Evolutionary conservation across 139 green algal genomes (phyloP).

Genomic region (Astrephomene gubernaculifera): DNA sequence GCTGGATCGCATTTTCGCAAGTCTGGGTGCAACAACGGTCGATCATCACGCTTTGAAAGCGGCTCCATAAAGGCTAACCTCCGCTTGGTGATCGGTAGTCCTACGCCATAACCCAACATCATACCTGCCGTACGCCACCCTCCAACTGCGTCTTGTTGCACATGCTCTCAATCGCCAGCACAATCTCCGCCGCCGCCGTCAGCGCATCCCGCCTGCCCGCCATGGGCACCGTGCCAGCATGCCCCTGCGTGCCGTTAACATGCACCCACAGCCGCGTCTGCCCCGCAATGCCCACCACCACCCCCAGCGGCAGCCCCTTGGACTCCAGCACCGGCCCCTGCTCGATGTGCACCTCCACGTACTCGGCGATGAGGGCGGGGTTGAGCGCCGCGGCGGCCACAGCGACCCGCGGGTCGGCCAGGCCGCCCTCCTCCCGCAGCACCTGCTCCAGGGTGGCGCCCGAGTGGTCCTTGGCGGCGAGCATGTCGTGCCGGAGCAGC

Average conservation of each 20-base stretch:
- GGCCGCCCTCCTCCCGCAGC: conserved; percentile 34
- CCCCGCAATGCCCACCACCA: conserved; percentile 89
- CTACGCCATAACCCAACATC: too few relatives aligned
- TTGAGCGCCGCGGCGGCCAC: conserved; percentile 28
- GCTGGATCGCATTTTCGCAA: too few relatives aligned
- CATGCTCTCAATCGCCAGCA: conserved; percentile 74
- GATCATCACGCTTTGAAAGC: too few relatives aligned
- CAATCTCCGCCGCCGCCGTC: conserved; percentile 75
- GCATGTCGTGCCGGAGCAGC: conserved; percentile 67
- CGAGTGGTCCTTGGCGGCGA: conserved; percentile 61
- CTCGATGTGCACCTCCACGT: conserved; percentile 97
- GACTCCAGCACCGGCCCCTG: conserved; percentile 91
- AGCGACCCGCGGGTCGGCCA: conserved; percentile 17
- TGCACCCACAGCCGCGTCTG: conserved; percentile 80
- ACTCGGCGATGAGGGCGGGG: conserved; percentile 56
- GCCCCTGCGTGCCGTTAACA: conserved; percentile 82
- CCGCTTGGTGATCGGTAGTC: too few relatives aligned
- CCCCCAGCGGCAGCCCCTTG: conserved; percentile 67
- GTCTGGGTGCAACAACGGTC: too few relatives aligned
- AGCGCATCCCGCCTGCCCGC: conserved; percentile 77
- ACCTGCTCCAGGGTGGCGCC: conserved; percentile 69
- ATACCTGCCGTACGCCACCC: conserved; percentile 17
- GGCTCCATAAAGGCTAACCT: too few relatives aligned
- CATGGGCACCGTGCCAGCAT: conserved; percentile 96
- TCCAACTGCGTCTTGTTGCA: conserved; percentile 50